Conservation (phyloP, 352 stramenopile species). For the Pythium coloratum region DNA sequence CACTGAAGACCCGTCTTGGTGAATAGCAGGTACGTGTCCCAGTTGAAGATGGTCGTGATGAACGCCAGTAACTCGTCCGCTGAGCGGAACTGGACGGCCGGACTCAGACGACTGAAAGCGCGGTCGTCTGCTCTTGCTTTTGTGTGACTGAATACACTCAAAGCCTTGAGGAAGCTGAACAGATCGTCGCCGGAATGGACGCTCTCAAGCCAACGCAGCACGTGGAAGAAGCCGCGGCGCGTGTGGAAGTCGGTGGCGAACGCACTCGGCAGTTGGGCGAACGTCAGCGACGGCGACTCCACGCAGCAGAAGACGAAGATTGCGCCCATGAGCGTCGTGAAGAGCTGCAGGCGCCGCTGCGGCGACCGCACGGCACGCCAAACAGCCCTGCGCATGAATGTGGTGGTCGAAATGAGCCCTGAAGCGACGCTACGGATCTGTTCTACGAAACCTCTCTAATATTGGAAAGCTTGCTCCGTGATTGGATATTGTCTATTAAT, state of each 20-base stretch:
- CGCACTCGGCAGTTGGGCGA: conserved; percentile 31
- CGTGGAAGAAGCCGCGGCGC: conserved; percentile 46
- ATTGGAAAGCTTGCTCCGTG: no score
- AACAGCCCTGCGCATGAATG: neutral
- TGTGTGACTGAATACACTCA: conserved; percentile 3
- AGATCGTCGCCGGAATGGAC: conserved; percentile 43
- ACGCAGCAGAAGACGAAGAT: conserved; percentile 35
- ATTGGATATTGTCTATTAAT: no score
- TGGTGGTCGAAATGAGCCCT: no score
- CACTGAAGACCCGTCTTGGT: conserved; percentile 53
- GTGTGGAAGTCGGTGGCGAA: conserved; percentile 36
- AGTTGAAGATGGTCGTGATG: conserved; percentile 25
- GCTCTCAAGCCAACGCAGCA: conserved; percentile 59
- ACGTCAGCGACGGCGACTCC: conserved; percentile 34
- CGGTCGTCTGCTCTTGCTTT: neutral
- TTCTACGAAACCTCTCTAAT: no score
- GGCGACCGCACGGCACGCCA: neutral
- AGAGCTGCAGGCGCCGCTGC: conserved; percentile 26
- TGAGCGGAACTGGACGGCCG: conserved; percentile 4
- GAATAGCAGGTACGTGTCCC: conserved; percentile 34
- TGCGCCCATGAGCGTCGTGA: conserved; percentile 27
- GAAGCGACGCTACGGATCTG: no score
- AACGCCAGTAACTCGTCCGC: conserved; percentile 17
- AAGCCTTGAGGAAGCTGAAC: conserved; percentile 24
- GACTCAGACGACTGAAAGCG: neutral